Evolutionary conservation across 768 basidiomycete genomes (phyloP), one percentile per base, ranked within the genome.

Genomic region (Naematelia encephala): DNA sequence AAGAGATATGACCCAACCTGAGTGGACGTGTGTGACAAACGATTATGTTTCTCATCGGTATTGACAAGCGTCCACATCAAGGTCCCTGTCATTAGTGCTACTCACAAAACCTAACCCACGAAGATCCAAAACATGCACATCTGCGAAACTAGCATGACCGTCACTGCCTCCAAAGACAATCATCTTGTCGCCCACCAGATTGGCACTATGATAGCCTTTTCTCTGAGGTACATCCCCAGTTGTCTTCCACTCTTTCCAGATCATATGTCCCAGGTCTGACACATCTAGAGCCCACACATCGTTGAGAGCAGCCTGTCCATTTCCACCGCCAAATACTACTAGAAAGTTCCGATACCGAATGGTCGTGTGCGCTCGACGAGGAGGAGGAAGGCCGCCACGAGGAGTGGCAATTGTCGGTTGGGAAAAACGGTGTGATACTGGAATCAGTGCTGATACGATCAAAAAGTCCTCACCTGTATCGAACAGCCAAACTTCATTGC

Each of bases 271-370:
- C 0, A 66, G 67, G 51, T 80, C 78, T 29, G 79, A 81, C 0
- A 87, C 84, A 57, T 94, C 90, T 22, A 94, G 79, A 14, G 87
- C 84, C 91, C 91, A 94, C 19, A 93, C 79, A 74, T 96, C 92
- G 66, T 90, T 89, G 56, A 96, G 80, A 0, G 93, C 91, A n/a
- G 83, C 84, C 79, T 87, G 80, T 0, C 93, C 93, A 59, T 91
- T 93, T 1, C 93, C 92, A n/a, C 93, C 91, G 5, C 91, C 93
- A 68, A 94, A 96, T 2, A 96, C 78, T 80, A 88, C 90, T 0
- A 97, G 82, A 70, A 84, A 86, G 58, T 82, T 81, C 26, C 80
- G 79, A 68, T 90, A 86, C 21, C 85, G 78, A 13, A 92, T 87
- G 0, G 90, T 84, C 0, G 90, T 89, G 75, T 97, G 93, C 1